Percentiles rank a stretch among this genome's conserved stretches.
These are phyloP conservation scores for Aegilops bicornis DNA, from an alignment of 176 grass and related monocot species.

Conservation along the genomic window DNA sequence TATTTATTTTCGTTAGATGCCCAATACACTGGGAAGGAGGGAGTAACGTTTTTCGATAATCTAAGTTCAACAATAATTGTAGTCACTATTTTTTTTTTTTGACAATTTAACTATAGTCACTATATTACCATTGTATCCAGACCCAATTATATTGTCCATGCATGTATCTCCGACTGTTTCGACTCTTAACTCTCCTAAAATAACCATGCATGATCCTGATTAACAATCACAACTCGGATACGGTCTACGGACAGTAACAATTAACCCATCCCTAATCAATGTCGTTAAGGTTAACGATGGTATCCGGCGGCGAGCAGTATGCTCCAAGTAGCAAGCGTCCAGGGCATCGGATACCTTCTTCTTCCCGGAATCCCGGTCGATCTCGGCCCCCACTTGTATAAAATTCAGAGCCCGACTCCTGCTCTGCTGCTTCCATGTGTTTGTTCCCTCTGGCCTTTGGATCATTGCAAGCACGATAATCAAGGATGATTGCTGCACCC, in stretches of 20 bases:
- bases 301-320: neutral
- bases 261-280: neutral
- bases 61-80: too few species aligned
- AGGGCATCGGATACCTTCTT: slow-evolving; percentile 36
- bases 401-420: slow-evolving; percentile 17
- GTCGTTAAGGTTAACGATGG: slow-evolving; percentile 21
- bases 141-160: neutral
- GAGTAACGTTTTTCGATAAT: too few species aligned
- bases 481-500: neutral
- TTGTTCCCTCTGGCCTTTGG: neutral
- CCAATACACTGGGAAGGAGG: too few species aligned
- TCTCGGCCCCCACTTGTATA: neutral
- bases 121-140: too few species aligned
- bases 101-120: too few species aligned
- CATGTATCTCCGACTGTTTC: neutral
- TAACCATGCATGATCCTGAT: neutral
- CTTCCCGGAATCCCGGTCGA: neutral
- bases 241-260: neutral
- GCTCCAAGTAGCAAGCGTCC: neutral
- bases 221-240: neutral
- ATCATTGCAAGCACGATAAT: neutral
- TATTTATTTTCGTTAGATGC: too few species aligned
- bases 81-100: too few species aligned
- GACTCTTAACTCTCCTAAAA: neutral
- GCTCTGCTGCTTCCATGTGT: slow-evolving; percentile 24